Evolutionary conservation across 202 grass and related monocot species (phyloP).

Genomic region (Hordeum pubiflorum): DNA sequence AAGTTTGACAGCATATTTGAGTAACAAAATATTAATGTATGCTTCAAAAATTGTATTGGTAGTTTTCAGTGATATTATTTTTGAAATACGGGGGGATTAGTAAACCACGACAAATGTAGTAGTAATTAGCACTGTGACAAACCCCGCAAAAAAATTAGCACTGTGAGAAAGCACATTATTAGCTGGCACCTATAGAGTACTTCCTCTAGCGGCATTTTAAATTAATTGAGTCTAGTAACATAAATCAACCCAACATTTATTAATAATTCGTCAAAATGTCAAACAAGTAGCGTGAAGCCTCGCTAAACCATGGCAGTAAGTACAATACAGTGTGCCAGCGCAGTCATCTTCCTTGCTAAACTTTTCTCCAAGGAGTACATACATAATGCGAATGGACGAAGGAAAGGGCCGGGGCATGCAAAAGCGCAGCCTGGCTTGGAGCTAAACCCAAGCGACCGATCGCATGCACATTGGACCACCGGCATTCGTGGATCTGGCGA

Average conservation of each 20-base stretch:
- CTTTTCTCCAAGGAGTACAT: not conserved
- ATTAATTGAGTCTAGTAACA: not conserved
- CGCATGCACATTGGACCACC: not conserved
- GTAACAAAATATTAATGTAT: too few relatives aligned
- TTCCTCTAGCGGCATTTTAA: not conserved
- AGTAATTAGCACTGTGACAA: too few relatives aligned
- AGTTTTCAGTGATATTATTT: too few relatives aligned
- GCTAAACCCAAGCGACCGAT: constrained; percentile 4
- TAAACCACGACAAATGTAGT: too few relatives aligned
- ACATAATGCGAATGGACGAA: constrained; percentile 12
- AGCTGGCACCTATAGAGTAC: not conserved
- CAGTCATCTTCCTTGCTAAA: not conserved
- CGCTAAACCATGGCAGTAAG: not conserved
- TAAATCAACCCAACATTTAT: not conserved
- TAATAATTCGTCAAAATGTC: not conserved
- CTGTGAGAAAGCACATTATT: too few relatives aligned
- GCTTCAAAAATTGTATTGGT: too few relatives aligned
- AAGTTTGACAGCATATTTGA: too few relatives aligned
- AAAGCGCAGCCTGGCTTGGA: constrained; percentile 2
- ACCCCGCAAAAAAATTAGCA: too few relatives aligned
- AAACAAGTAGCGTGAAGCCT: constrained; percentile 26
- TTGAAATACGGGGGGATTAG: too few relatives aligned
- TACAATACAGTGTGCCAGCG: not conserved
- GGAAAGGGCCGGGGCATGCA: not conserved
- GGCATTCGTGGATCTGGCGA: constrained; percentile 35